Evolutionary conservation across 768 basidiomycete genomes (phyloP), one percentile per base, ranked within the genome.

Genomic region (Lactifluus echinatus): DNA sequence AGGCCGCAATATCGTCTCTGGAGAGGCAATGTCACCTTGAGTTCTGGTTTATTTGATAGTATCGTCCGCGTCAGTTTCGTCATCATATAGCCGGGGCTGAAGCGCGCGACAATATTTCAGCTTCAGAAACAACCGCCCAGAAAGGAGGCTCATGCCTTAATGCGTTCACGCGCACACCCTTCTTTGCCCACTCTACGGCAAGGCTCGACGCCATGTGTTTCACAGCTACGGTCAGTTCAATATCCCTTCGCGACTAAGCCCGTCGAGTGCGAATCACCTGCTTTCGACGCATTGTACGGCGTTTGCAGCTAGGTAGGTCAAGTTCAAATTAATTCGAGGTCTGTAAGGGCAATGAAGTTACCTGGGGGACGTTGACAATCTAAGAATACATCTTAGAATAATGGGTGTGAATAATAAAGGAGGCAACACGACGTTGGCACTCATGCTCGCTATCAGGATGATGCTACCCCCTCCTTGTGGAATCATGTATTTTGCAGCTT

Each of bases 281-380:
- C 91, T 75, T 94, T 97, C 19, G 93, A 94, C 8, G 90, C 89
- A 71, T 97, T 98, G 71, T 98, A 98, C 0, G 94, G 93, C 4
- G 90, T 89, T 77, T 98, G 95, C 40, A 80, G 81, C 81, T 91
- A 68, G 24, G 53, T 26, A 19, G 33, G 40, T 42, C 15, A 40
- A 28, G 28, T 31, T 48, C 34, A 50, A 34, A 21, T 33, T 23
- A 28, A 43, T 6, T 19, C 19, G 31, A 5, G 44, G 3, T 8
- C 4, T 23, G 29, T n/a, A 17, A 17, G 19, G 21, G 28, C 15
- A 46, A 36, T 2, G 6, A 8, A 0, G 6, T 42, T 58, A 85
- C 85, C 77, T 92, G 93, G 42, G 94, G 93, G 53, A 89, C 79
- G 69, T 94, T 94, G 68, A 94, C 78, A 60, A 94, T 83, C 87